Percentiles rank a stretch among this genome's conserved stretches.
Conservation (phyloP, 805 yeast species). For the Saccharomyces paradoxus region DNA sequence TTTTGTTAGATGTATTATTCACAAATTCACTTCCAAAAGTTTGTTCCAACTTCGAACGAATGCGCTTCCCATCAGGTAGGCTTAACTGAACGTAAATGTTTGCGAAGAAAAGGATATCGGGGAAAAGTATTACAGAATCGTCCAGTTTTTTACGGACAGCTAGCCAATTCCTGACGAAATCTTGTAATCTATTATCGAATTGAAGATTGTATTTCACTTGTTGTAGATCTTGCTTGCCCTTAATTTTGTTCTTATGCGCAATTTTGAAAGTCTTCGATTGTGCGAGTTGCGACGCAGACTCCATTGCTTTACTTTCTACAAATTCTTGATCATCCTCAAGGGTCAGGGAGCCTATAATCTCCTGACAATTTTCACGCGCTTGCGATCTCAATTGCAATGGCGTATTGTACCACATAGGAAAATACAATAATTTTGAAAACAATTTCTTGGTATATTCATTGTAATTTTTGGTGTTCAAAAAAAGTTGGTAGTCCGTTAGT, state of each 20-base stretch:
- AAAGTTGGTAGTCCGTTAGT: slow-evolving; percentile 51
- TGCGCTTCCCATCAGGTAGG: slow-evolving; percentile 19
- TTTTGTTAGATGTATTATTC: slow-evolving; percentile 2
- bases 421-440: slow-evolving; percentile 48
- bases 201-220: slow-evolving; percentile 16
- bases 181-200: slow-evolving; percentile 12
- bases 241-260: slow-evolving; percentile 16
- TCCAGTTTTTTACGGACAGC: slow-evolving; percentile 4
- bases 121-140: slow-evolving; percentile 7
- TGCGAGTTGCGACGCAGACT: slow-evolving; percentile 14
- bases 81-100: slow-evolving; percentile 19
- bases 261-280: slow-evolving; percentile 26
- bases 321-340: slow-evolving; percentile 17
- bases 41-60: slow-evolving; percentile 10
- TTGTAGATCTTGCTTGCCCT: slow-evolving; percentile 15
- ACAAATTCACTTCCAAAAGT: slow-evolving; percentile 10
- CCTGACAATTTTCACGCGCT: slow-evolving; percentile 14
- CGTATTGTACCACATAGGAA: slow-evolving; percentile 68
- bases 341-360: slow-evolving; percentile 12
- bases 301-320: slow-evolving; percentile 1
- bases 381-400: slow-evolving; percentile 32
- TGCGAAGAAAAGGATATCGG: slow-evolving; percentile 22
- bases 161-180: slow-evolving; percentile 16
- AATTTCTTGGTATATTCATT: slow-evolving; percentile 49
- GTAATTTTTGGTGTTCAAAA: slow-evolving; percentile 49